phyloP scores from a whole-genome alignment of 108 stramenopile species.

The Cyclotella choctawhatcheeana region DNA sequence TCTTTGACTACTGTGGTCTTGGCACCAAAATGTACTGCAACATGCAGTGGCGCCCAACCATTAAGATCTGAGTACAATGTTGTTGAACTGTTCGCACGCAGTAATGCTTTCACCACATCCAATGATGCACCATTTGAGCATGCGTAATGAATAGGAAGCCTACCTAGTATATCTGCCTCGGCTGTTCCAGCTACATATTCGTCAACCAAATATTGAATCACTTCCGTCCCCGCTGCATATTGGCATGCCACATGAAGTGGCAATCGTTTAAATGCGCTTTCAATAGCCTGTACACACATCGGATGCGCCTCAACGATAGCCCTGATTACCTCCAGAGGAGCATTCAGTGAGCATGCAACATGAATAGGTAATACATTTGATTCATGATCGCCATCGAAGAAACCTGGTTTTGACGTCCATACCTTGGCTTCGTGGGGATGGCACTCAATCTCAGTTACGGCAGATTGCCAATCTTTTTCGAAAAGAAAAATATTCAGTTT shows the following conservation, averaged over 20 bases:
- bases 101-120: constrained; percentile 72
- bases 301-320: constrained; percentile 67
- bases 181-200: constrained; percentile 65
- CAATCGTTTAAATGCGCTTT: constrained; percentile 72
- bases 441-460: constrained; percentile 58
- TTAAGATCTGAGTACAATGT: constrained; percentile 29
- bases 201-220: constrained; percentile 67
- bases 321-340: constrained; percentile 63
- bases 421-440: constrained; percentile 73
- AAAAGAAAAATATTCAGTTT: constrained; percentile 50
- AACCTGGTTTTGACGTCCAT: constrained; percentile 83
- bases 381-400: constrained; percentile 82
- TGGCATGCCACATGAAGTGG: constrained; percentile 82
- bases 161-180: constrained; percentile 80
- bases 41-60: constrained; percentile 47
- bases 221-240: constrained; percentile 66
- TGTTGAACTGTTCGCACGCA: constrained; percentile 62
- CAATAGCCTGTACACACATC: constrained; percentile 60
- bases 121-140: constrained; percentile 84
- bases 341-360: constrained; percentile 80
- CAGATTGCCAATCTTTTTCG: constrained; percentile 82
- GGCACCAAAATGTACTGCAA: constrained; percentile 43
- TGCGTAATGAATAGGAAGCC: constrained; percentile 84
- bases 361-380: constrained; percentile 75
- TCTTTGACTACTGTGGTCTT: constrained; percentile 24